A percentile compares a stretch with the other conserved stretches of the same genome.
These are phyloP conservation scores for Phoenix roebelenii DNA, from an alignment of 176 grass and related monocot species.

Conservation along the genomic window DNA sequence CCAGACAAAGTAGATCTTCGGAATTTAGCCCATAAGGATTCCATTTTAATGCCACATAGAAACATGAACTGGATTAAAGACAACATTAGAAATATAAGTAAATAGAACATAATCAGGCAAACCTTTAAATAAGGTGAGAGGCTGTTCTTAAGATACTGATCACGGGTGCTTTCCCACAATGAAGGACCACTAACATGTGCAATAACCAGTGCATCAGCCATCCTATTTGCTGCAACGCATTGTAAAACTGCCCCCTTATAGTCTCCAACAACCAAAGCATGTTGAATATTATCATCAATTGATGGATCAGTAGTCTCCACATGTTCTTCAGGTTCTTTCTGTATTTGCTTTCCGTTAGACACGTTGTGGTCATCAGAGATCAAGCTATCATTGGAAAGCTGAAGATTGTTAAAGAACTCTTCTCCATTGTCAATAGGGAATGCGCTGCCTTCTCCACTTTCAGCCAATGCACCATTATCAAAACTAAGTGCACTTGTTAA, in stretches of 20 bases:
- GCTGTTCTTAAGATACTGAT: slow-evolving; percentile 78
- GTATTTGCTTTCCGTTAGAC: slow-evolving; percentile 36
- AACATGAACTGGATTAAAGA: background rate
- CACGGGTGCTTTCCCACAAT: slow-evolving; percentile 82
- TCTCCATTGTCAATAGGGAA: slow-evolving; percentile 82
- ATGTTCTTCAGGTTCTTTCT: slow-evolving; percentile 41
- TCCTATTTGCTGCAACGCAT: slow-evolving; percentile 82
- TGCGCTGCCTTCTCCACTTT: slow-evolving; percentile 31
- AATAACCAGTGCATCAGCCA: slow-evolving; percentile 99
- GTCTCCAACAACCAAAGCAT: slow-evolving; percentile 90
- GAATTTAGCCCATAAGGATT: too few species aligned
- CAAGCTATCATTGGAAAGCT: slow-evolving; percentile 42
- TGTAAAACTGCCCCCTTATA: slow-evolving; percentile 82
- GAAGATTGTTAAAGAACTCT: slow-evolving; percentile 98
- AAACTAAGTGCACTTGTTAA: slow-evolving; percentile 61
- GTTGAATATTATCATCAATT: slow-evolving; percentile 78
- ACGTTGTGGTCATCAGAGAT: slow-evolving; percentile 33
- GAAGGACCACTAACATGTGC: slow-evolving; percentile 82
- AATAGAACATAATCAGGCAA: background rate
- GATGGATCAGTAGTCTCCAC: slow-evolving; percentile 40
- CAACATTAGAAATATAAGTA: slow-evolving; percentile 6
- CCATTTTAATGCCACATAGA: too few species aligned
- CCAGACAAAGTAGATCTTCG: too few species aligned
- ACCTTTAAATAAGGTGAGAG: slow-evolving; percentile 85
- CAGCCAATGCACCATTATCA: slow-evolving; percentile 30